These are phyloP conservation scores for Aegilops umbellulata DNA, from an alignment of 176 grass and related monocot genomes.

Conservation along the genomic window DNA sequence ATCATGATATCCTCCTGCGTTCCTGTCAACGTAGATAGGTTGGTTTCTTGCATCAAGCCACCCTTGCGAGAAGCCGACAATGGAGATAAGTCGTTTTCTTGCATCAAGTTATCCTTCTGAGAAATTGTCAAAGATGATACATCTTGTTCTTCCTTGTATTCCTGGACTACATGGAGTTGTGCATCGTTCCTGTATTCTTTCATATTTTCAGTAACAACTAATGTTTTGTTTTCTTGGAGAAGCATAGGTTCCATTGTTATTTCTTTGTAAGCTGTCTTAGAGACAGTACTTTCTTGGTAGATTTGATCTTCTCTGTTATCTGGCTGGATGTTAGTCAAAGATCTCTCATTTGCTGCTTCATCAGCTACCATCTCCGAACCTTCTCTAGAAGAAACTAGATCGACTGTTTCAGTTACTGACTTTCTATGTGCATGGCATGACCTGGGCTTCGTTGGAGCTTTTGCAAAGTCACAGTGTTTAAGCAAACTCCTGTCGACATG, in stretches of 20 bases:
- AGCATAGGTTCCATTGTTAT: constrained; percentile 2
- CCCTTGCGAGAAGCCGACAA: constrained; percentile 28
- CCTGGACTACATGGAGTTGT: constrained; percentile 31
- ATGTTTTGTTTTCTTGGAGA: constrained; percentile 36
- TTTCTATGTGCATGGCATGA: constrained; percentile 49
- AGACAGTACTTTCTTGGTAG: constrained; percentile 21
- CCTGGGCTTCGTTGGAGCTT: constrained; percentile 58
- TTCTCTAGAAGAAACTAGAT: constrained; percentile 37
- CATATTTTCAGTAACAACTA: constrained; percentile 18
- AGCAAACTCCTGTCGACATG: constrained; percentile 37
- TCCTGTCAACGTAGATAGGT: constrained; percentile 8
- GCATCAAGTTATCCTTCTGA: constrained; percentile 32
- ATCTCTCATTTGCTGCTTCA: constrained; percentile 25
- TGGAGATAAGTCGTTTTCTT: constrained; percentile 27
- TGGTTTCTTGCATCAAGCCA: constrained; percentile 22
- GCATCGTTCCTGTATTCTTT: constrained; percentile 36
- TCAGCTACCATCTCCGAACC: constrained; percentile 30
- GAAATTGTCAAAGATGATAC: constrained; percentile 13
- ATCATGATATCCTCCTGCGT: constrained; percentile 25
- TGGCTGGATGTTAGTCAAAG: constrained; percentile 20
- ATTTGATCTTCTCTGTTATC: constrained; percentile 31
- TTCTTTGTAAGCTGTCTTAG: constrained; percentile 7
- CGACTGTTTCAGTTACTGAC: constrained; percentile 12
- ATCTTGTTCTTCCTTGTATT: constrained; percentile 34
- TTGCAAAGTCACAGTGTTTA: constrained; percentile 49